phyloP scores from a whole-genome alignment of 2,329 filamentous ascomycete species.

The Aspergillus glaucus region DNA sequence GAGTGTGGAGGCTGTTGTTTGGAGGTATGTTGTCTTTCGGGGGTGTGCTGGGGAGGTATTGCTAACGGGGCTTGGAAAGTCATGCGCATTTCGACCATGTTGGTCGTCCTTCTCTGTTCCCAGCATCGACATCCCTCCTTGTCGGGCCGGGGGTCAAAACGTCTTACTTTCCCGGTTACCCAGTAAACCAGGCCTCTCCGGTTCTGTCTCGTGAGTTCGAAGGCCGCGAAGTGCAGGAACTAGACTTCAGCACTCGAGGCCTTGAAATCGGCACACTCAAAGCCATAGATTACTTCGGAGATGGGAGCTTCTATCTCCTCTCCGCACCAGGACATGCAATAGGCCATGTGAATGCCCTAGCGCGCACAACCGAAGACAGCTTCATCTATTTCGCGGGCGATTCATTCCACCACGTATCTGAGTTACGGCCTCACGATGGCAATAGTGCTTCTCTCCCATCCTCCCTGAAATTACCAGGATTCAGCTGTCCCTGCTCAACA shows the following conservation, averaged over 20 bases:
- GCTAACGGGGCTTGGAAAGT: slow-evolving; percentile 1
- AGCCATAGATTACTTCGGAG: slow-evolving; percentile 24
- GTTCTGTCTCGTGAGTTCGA: slow-evolving; percentile 11
- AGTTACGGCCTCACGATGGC: slow-evolving; percentile 26
- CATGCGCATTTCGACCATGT: slow-evolving; percentile 45
- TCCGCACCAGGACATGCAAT: slow-evolving; percentile 30
- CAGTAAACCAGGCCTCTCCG: slow-evolving; percentile 29
- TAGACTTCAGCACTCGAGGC: slow-evolving; percentile 1
- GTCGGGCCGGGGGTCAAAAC: slow-evolving; percentile 50
- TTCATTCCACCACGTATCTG: slow-evolving; percentile 19
- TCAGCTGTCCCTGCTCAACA: neutral
- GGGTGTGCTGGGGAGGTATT: neutral
- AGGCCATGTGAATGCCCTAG: slow-evolving; percentile 23
- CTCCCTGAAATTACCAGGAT: neutral
- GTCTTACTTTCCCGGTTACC: slow-evolving; percentile 40
- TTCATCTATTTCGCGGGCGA: slow-evolving; percentile 26
- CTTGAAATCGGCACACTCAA: slow-evolving; percentile 17
- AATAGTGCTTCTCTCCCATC: neutral
- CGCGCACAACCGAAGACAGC: slow-evolving; percentile 17
- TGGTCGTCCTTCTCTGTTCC: slow-evolving; percentile 46
- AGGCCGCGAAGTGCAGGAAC: slow-evolving; percentile 5
- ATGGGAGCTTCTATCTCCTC: slow-evolving; percentile 26
- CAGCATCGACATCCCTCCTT: slow-evolving; percentile 40
- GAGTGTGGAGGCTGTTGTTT: too few species aligned
- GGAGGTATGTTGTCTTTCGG: neutral